Evolutionary conservation across 257 asterid genomes (phyloP).

Genomic region (Lycium barbarum): DNA sequence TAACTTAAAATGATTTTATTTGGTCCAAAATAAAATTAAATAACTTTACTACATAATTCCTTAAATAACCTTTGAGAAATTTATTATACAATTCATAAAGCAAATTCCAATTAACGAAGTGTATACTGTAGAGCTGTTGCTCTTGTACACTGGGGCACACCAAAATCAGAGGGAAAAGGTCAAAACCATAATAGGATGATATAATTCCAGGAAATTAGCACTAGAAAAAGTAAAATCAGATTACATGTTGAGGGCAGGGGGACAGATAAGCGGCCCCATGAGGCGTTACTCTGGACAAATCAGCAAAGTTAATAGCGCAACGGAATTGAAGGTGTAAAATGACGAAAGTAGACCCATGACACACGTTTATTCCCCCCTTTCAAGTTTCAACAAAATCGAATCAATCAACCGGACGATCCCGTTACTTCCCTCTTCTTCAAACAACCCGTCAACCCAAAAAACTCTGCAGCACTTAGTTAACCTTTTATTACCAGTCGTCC

Average conservation of each 20-base stretch:
- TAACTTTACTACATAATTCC: no score
- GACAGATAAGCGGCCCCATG: neutral
- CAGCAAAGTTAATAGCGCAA: slow-evolving; percentile 13
- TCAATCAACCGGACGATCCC: slow-evolving; percentile 23
- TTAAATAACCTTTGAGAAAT: no score
- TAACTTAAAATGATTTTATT: no score
- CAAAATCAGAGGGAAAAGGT: neutral
- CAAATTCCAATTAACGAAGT: no score
- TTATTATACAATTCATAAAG: no score
- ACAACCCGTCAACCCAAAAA: neutral
- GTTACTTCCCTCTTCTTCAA: slow-evolving; percentile 21
- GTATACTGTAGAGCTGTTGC: no score
- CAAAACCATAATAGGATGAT: neutral
- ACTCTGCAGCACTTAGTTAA: neutral
- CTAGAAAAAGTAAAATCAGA: neutral
- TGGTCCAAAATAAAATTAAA: no score
- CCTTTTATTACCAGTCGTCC: neutral
- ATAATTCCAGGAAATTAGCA: neutral
- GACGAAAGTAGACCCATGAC: slow-evolving; percentile 25
- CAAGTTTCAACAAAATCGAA: neutral
- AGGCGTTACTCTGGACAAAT: slow-evolving; percentile 6
- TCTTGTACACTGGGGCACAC: no score
- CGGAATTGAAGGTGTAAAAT: neutral
- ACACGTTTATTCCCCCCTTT: neutral
- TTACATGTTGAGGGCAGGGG: neutral